These are phyloP conservation scores for Podosphaera fusca DNA, from an alignment of 2,329 filamentous ascomycete genomes.

Conservation along the genomic window DNA sequence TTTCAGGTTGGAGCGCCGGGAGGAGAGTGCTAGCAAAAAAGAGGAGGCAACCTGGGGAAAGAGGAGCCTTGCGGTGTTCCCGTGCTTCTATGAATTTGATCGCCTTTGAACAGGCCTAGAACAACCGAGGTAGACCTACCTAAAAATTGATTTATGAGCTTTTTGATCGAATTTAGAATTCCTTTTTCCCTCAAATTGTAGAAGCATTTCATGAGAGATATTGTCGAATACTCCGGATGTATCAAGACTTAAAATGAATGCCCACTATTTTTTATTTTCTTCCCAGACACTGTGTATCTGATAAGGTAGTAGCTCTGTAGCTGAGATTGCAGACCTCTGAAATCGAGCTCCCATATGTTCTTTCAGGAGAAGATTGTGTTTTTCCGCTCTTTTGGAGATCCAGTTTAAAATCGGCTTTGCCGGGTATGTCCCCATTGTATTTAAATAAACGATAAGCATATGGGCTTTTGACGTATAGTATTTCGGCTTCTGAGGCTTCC, in stretches of 20 bases:
- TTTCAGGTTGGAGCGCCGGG: too few relatives aligned
- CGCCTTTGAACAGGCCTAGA: background rate
- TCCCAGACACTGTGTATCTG: too few relatives aligned
- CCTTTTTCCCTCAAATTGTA: too few relatives aligned
- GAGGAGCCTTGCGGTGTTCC: background rate
- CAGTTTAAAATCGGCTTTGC: background rate
- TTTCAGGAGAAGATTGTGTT: background rate
- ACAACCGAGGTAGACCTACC: background rate
- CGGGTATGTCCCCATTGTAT: background rate
- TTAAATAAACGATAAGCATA: background rate
- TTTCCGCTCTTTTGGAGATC: background rate
- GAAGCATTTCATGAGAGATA: too few relatives aligned
- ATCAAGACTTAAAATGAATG: too few relatives aligned
- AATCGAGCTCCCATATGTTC: background rate
- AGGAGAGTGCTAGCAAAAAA: too few relatives aligned
- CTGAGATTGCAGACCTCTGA: background rate
- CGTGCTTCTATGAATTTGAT: background rate
- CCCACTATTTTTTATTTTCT: too few relatives aligned
- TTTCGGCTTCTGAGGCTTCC: background rate
- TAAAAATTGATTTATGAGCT: too few relatives aligned
- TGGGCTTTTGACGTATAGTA: background rate
- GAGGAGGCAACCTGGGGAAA: too few relatives aligned
- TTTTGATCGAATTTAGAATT: too few relatives aligned
- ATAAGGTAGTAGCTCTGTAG: background rate
- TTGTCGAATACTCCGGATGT: too few relatives aligned